Evolutionary conservation across 2,329 filamentous ascomycete species (phyloP).

Genomic region (Huntiella savannae): DNA sequence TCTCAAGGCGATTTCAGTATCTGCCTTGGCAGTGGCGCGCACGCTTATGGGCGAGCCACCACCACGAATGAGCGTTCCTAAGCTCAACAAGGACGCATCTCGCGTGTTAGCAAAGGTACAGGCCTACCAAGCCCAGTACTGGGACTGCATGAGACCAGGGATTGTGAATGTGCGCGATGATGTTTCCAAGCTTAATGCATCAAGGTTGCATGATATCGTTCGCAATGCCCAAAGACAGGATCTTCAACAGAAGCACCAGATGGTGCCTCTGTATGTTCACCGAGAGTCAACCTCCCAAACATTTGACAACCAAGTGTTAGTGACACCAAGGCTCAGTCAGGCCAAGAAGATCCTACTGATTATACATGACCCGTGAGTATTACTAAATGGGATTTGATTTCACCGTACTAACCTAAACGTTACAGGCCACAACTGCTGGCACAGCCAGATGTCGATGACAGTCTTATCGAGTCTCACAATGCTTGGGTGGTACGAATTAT

Average conservation of each 20-base stretch:
- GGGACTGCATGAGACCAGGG: slow-evolving; percentile 69
- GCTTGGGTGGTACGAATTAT: slow-evolving; percentile 54
- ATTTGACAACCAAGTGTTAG: slow-evolving; percentile 72
- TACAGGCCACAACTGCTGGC: slow-evolving; percentile 51
- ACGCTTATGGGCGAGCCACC: slow-evolving; percentile 94
- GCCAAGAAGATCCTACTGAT: slow-evolving; percentile 59
- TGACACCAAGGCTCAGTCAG: slow-evolving; percentile 50
- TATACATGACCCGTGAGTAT: slow-evolving; percentile 69
- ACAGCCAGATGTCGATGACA: slow-evolving; percentile 49
- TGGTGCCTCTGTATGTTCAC: slow-evolving; percentile 66
- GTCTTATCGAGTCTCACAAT: slow-evolving; percentile 63
- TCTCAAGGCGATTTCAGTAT: slow-evolving; percentile 76
- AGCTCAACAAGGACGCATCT: slow-evolving; percentile 37
- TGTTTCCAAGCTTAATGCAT: slow-evolving; percentile 31
- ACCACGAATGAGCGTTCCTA: slow-evolving; percentile 35
- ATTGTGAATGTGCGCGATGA: slow-evolving; percentile 35
- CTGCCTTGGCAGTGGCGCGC: slow-evolving; percentile 73
- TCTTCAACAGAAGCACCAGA: slow-evolving; percentile 52
- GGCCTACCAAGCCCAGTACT: slow-evolving; percentile 48
- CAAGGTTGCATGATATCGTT: slow-evolving; percentile 62
- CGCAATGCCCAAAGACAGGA: slow-evolving; percentile 55
- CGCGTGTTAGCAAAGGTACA: slow-evolving; percentile 39
- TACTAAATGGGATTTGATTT: background rate
- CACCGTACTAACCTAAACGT: background rate
- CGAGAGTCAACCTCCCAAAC: slow-evolving; percentile 52